phyloP scores from a whole-genome alignment of 768 basidiomycete genomes.

The Udeniomyces megalosporus region DNA sequence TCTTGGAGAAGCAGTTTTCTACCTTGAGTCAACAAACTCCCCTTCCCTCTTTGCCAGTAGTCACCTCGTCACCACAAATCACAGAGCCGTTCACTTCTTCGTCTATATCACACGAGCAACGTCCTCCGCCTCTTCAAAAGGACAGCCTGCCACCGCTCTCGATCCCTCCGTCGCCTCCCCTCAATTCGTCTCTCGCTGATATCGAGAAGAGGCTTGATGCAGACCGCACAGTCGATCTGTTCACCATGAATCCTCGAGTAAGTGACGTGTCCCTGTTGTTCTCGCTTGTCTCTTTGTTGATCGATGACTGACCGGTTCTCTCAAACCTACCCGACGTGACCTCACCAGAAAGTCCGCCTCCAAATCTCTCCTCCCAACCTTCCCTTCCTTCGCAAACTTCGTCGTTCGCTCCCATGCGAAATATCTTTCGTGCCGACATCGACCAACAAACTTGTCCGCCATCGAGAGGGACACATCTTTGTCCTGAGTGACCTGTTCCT shows the following conservation, averaged over 20 bases:
- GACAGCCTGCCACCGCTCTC: neutral
- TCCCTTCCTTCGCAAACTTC: constrained; percentile 59
- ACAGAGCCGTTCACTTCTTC: too few species aligned
- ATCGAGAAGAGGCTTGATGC: constrained; percentile 67
- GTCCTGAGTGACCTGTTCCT: constrained; percentile 86
- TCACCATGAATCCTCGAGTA: constrained; percentile 88
- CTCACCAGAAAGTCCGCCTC: constrained; percentile 79
- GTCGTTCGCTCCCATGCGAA: constrained; percentile 51
- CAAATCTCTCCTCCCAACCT: constrained; percentile 73
- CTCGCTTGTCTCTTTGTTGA: neutral
- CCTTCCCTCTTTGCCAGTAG: too few species aligned
- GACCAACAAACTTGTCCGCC: constrained; percentile 54
- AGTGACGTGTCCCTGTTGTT: constrained; percentile 4
- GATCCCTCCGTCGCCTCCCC: neutral
- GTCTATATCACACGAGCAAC: too few species aligned
- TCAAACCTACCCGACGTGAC: too few species aligned
- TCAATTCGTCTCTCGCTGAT: constrained; percentile 40
- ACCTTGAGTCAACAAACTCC: too few species aligned
- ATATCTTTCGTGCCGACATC: constrained; percentile 63
- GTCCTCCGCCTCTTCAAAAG: neutral
- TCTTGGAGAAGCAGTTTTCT: too few species aligned
- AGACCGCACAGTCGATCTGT: constrained; percentile 71
- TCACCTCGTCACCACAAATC: too few species aligned
- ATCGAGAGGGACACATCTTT: constrained; percentile 63
- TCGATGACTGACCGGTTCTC: too few species aligned